Base-by-base conservation (phyloP, 106 monocot species). In the Amphibolis antarctica region DNA sequence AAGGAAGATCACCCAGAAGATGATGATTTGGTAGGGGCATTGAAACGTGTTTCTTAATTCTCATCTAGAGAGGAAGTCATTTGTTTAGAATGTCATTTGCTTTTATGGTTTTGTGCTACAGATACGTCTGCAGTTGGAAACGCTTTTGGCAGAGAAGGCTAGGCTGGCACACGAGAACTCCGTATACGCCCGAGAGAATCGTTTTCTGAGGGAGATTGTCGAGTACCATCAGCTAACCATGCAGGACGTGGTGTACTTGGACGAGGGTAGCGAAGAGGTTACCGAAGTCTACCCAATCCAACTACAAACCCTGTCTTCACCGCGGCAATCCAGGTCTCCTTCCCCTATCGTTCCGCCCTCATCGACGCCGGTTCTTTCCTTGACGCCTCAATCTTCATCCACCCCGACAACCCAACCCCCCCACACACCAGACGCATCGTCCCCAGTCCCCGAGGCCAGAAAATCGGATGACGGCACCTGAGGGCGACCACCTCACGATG, bases 171-270 rank as follows among this genome's bases (percentile, higher is more conserved):
- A 87, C 43, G 92, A 92, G 57, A 92, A 92, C 66, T 78, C 84
- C 1, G 54, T 80, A 10, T 92, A 87, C 19, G 82, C 87, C n/a
- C 70, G 92, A 6, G 92, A 92, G 68, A 92, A 87, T 48, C 77
- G 81, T 17, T 87, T 92, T 77, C 75, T 92, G 27, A 74, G 87
- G 52, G 92, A 92, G 67, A 87, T 92, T 28, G 84, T 92, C 10
- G 92, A 92, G 46, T 92, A 79, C 67, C 92, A 92, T 65, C 92
- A 92, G 66, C 78, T 89, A 18, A 89, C 86, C 13, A 82, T 82
- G 73, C 79, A 85, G 59, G 86, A 79, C 54, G 86, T 92, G 26
- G 71, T 84, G 47, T 81, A 79, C 46, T 60, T 87, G 44, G 85
- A 93, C 26, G 87, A 84, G 67, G 84, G 81, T 48, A 78, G 71